phyloP scores from a whole-genome alignment of 2,329 filamentous ascomycete genomes.

The Ceratocystis alfenasii region DNA sequence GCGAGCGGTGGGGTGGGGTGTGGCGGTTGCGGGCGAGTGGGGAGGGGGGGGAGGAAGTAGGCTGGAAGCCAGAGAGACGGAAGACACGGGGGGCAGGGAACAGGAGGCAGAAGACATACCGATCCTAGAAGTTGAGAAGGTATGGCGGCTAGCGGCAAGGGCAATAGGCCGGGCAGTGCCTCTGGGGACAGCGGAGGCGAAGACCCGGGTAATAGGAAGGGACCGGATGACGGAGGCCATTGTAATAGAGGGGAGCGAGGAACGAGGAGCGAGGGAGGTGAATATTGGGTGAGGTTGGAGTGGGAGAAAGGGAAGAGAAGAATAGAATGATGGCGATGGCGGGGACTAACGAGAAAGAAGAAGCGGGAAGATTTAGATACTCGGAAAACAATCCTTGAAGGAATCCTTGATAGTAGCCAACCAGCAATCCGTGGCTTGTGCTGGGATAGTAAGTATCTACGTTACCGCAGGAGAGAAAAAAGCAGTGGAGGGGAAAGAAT shows the following conservation, averaged over 20 bases:
- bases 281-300: not conserved
- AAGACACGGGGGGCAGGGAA: constrained; percentile 11
- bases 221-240: constrained; percentile 53
- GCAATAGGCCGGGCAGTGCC: constrained; percentile 32
- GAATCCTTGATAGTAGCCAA: not conserved
- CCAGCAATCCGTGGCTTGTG: not conserved
- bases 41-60: constrained; percentile 7
- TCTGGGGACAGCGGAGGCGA: constrained; percentile 31
- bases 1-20: no score
- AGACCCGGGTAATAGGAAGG: constrained; percentile 37
- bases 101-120: constrained; percentile 27
- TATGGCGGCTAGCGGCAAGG: constrained; percentile 33
- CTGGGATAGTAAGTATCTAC: not conserved
- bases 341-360: constrained; percentile 2
- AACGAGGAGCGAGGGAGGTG: not conserved
- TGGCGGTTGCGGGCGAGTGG: no score
- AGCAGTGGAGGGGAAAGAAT: no score
- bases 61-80: constrained; percentile 10
- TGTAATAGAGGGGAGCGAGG: constrained; percentile 24
- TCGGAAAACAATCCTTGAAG: constrained; percentile 16
- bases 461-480: not conserved
- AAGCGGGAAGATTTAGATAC: constrained; percentile 13
- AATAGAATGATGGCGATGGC: constrained; percentile 4
- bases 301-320: not conserved
- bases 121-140: constrained; percentile 33